phyloP scores from a whole-genome alignment of 306 rosid genomes.

The Prunus dulcis region DNA sequence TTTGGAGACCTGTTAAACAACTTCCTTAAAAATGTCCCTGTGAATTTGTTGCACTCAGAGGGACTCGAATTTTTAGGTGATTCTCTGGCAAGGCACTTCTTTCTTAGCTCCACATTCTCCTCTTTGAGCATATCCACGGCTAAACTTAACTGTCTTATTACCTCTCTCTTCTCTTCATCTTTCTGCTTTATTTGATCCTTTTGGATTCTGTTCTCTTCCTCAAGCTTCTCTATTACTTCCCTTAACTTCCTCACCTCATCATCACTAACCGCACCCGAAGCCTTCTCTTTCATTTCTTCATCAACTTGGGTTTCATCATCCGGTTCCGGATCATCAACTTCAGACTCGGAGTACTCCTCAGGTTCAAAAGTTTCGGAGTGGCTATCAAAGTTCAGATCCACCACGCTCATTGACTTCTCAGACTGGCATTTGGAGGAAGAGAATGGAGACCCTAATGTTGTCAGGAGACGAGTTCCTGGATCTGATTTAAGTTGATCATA shows the following conservation, averaged over 20 bases:
- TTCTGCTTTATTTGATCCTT: constrained; percentile 49
- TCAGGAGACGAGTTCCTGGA: constrained; percentile 43
- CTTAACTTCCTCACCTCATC: constrained; percentile 41
- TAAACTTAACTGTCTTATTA: constrained; percentile 66
- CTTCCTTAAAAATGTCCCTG: constrained; percentile 43
- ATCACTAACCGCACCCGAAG: neutral
- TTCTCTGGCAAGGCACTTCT: constrained; percentile 36
- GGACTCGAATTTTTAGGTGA: constrained; percentile 42
- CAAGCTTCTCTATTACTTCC: constrained; percentile 44
- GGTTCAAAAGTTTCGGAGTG: constrained; percentile 47
- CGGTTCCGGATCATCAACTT: constrained; percentile 75
- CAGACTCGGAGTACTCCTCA: constrained; percentile 63
- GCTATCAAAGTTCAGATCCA: constrained; percentile 50
- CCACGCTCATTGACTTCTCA: constrained; percentile 30
- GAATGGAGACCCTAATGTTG: constrained; percentile 53
- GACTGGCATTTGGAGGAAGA: constrained; percentile 43
- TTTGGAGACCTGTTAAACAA: constrained; percentile 40
- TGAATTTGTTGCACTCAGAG: constrained; percentile 51
- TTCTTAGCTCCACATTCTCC: constrained; percentile 61
- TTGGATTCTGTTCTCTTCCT: constrained; percentile 44
- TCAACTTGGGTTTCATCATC: constrained; percentile 35
- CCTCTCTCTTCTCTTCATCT: constrained; percentile 76
- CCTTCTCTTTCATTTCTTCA: constrained; percentile 17
- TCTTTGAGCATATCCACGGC: constrained; percentile 68
- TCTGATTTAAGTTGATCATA: constrained; percentile 72